Evolutionary conservation across 164 flowering plant genomes (phyloP).

Genomic region (Aristolochia californica): DNA sequence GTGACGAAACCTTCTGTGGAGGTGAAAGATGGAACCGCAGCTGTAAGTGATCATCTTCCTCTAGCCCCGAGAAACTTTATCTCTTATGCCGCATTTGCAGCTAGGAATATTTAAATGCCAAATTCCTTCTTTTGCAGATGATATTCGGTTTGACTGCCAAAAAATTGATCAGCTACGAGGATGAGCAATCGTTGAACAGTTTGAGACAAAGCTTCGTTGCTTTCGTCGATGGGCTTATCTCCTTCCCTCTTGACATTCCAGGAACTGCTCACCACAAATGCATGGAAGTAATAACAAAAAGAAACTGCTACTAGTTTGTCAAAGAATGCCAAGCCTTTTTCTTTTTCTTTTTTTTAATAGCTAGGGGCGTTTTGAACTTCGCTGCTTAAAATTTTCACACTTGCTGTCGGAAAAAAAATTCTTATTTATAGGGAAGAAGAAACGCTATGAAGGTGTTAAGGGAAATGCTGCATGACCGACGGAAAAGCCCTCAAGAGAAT

Average conservation of each 20-base stretch:
- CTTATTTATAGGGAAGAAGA: constrained; percentile 54
- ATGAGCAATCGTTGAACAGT: constrained; percentile 15
- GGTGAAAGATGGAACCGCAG: constrained; percentile 22
- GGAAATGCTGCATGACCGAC: constrained; percentile 53
- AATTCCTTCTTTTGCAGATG: constrained; percentile 17
- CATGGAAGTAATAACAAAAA: constrained; percentile 17
- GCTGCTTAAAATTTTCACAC: background rate
- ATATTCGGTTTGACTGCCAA: constrained; percentile 26
- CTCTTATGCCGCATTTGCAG: background rate
- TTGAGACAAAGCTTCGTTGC: constrained; percentile 21
- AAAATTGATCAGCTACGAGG: constrained; percentile 26
- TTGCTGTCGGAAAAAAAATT: background rate
- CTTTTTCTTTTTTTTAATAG: background rate
- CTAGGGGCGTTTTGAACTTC: background rate
- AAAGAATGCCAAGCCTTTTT: too few species aligned
- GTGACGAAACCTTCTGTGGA: constrained; percentile 15
- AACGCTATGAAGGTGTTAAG: constrained; percentile 74
- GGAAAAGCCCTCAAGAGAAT: constrained; percentile 32
- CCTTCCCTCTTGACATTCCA: constrained; percentile 34
- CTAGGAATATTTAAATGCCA: background rate
- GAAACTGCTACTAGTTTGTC: too few species aligned
- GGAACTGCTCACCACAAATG: constrained; percentile 31
- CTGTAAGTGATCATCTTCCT: constrained; percentile 15
- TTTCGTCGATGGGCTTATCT: constrained; percentile 25
- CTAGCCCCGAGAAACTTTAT: background rate